Evolutionary conservation across 176 grass and related monocot species (phyloP), one percentile per base, ranked within the genome.

Genomic region (Eremochloa ophiuroides): DNA sequence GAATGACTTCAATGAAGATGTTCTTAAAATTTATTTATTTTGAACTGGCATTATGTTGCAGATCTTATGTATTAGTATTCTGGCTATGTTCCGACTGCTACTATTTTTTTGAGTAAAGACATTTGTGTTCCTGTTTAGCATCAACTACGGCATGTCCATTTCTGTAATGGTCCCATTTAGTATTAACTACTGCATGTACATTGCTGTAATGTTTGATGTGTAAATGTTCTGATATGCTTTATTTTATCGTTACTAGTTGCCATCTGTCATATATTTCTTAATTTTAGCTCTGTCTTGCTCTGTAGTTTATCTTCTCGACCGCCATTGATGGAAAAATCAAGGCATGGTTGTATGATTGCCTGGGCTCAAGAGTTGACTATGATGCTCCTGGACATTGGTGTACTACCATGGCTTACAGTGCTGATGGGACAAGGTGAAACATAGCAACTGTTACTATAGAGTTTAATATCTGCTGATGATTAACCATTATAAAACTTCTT

Each of bases 321-420:
- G 93, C 97, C 23, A 96, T 99, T 42, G 97, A 99, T 80, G 97
- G 97, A 40, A 99, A 99, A 93, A 99, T 99, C 67, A 99, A 99
- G 82, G 97, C 97, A 82, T 99, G 97, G 97, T 59, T 99, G 22
- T 99, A 99, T 74, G 97, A 99, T 80, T 96, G 91, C 84, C 80
- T 99, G 79, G 97, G 97, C 62, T 99, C 97, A 25, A 93, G 97
- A 83, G 97, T 99, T 53, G 97, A 99, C 80, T 99, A 99, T 74
- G 97, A 99, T 89, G 97, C 97, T 68, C 97, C 97, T 73, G 97
- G 97, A 67, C 91, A 99, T 69, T 99, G 97, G 93, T 99, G 97
- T 83, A 96, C 97, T 29, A 93, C 93, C 34, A 99, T 99, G 97
- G 65, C 97, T 63, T 99, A 99, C 75, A 99, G 89, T 85, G 91